phyloP scores from a whole-genome alignment of 768 basidiomycete species.

The Collybia sordida region DNA sequence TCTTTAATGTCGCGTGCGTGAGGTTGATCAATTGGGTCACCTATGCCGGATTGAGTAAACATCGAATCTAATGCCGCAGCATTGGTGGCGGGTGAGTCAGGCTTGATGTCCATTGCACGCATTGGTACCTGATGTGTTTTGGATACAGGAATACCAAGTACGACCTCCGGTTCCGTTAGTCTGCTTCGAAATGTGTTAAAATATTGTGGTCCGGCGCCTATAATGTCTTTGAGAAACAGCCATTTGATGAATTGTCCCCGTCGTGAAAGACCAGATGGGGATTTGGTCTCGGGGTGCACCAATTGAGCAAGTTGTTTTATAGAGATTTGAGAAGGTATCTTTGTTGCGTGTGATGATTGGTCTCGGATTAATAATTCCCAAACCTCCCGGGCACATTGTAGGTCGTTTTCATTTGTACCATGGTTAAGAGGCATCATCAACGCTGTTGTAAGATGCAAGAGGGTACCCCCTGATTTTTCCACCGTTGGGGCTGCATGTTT shows the following conservation, averaged over 20 bases:
- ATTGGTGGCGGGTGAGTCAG: slow-evolving; percentile 19
- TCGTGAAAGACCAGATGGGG: slow-evolving; percentile 15
- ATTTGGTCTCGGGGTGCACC: neutral
- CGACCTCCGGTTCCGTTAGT: slow-evolving; percentile 16
- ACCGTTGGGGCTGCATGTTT: slow-evolving; percentile 16
- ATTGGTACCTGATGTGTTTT: slow-evolving; percentile 18
- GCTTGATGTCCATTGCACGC: slow-evolving; percentile 19
- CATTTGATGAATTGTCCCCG: slow-evolving; percentile 24
- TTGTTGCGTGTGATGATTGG: too few relatives aligned
- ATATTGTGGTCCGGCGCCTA: slow-evolving; percentile 21
- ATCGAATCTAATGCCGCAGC: slow-evolving; percentile 15
- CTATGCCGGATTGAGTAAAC: slow-evolving; percentile 18
- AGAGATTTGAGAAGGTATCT: too few relatives aligned
- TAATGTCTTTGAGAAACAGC: slow-evolving; percentile 23
- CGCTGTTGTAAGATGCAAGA: slow-evolving; percentile 17
- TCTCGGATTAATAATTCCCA: too few relatives aligned
- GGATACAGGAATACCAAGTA: slow-evolving; percentile 19
- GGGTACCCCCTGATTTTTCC: slow-evolving; percentile 21
- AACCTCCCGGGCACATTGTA: neutral
- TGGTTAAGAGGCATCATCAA: neutral
- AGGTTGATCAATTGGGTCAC: slow-evolving; percentile 13
- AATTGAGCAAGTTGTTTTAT: too few relatives aligned
- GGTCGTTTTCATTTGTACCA: neutral
- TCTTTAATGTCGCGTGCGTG: slow-evolving; percentile 7
- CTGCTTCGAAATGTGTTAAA: slow-evolving; percentile 16